These are phyloP conservation scores for Pythium periplocum DNA, from an alignment of 352 stramenopile species.

Conservation along the genomic window DNA sequence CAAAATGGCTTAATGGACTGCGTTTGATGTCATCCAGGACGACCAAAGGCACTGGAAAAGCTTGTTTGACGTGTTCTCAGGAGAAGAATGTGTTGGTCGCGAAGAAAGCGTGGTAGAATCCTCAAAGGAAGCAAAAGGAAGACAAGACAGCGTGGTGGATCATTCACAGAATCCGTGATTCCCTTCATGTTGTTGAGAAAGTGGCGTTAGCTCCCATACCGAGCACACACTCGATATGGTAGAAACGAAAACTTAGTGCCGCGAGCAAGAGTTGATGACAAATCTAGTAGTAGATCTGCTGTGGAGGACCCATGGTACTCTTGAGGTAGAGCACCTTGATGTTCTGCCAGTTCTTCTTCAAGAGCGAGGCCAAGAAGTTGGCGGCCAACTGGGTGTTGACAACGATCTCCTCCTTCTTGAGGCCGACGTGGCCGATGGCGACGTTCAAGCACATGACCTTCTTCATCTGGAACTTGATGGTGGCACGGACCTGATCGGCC, in stretches of 20 bases:
- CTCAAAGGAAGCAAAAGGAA: no score
- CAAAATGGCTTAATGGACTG: no score
- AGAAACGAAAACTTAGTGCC: constrained; percentile 24
- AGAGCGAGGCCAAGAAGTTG: constrained; percentile 98
- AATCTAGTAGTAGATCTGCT: constrained; percentile 99
- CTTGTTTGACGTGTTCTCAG: no score
- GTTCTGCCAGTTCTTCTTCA: constrained; percentile 99
- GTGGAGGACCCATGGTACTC: constrained; percentile 97
- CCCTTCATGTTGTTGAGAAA: constrained; percentile 21
- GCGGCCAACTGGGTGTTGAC: constrained; percentile 97
- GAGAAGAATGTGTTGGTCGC: no score
- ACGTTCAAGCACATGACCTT: constrained; percentile 99
- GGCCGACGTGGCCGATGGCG: constrained; percentile 95
- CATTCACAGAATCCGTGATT: constrained; percentile 1
- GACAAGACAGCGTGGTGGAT: no score
- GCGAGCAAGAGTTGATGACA: constrained; percentile 8
- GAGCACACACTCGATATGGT: constrained; percentile 20
- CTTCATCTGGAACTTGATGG: constrained; percentile 99
- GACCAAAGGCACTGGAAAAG: no score
- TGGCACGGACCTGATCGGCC: constrained; percentile 96
- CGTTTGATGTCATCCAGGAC: no score
- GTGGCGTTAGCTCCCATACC: constrained; percentile 32
- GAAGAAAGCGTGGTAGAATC: no score
- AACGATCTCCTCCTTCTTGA: constrained; percentile 94
- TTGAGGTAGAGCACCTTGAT: constrained; percentile 99